Percentiles rank a stretch among this genome's conserved stretches.
These are phyloP conservation scores for Sarcodon sp. DNA, from an alignment of 768 basidiomycete species.

Conservation along the genomic window DNA sequence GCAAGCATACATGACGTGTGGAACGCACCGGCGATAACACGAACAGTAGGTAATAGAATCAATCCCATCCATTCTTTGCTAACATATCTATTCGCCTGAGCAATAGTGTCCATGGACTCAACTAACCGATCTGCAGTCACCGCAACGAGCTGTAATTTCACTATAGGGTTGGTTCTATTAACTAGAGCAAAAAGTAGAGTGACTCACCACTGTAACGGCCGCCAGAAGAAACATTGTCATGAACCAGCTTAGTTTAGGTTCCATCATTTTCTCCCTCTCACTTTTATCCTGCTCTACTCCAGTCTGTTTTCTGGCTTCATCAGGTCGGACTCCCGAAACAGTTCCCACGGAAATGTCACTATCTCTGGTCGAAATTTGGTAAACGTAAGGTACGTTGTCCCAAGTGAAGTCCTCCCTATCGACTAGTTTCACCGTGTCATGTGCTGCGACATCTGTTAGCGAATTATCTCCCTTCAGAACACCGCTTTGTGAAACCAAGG, in stretches of 20 bases:
- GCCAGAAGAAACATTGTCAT: constrained; percentile 43
- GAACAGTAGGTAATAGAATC: constrained; percentile 79
- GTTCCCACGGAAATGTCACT: neutral
- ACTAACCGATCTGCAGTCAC: constrained; percentile 68
- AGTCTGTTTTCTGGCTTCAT: neutral
- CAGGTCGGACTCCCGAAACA: neutral
- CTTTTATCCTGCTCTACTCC: neutral
- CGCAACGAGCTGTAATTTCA: constrained; percentile 29
- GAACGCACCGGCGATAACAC: constrained; percentile 58
- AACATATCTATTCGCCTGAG: constrained; percentile 30
- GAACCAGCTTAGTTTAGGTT: constrained; percentile 45
- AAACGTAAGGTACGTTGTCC: no score
- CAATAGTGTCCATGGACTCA: constrained; percentile 72
- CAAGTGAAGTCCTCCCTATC: neutral
- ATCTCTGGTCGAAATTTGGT: neutral
- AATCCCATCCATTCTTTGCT: constrained; percentile 85
- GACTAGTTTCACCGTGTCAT: neutral
- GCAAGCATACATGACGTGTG: neutral
- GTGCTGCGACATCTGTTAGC: neutral
- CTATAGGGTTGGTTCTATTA: neutral
- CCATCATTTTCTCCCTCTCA: constrained; percentile 12
- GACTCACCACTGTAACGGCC: constrained; percentile 47
- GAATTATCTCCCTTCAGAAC: neutral
- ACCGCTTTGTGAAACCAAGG: neutral
- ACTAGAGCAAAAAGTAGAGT: neutral